Conservation (phyloP, 805 yeast species). For the Candida sithepensis region DNA sequence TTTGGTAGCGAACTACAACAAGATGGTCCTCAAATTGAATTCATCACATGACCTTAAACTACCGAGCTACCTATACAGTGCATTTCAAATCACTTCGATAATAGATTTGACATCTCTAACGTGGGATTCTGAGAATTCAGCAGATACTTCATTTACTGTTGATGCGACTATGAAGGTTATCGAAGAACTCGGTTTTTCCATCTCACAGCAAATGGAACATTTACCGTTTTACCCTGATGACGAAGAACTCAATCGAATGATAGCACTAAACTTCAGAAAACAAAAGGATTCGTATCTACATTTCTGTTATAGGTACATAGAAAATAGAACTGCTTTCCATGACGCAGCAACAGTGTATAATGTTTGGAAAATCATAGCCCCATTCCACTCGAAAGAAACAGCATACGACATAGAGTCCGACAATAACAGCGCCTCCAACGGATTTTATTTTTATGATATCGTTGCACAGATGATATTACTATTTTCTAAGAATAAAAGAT, state of each 20-base stretch:
- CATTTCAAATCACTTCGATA: slow-evolving; percentile 10
- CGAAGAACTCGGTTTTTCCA: slow-evolving; percentile 10
- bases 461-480: slow-evolving; percentile 23
- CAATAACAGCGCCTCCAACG: slow-evolving; percentile 26
- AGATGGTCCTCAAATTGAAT: slow-evolving; percentile 8
- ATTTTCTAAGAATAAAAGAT: slow-evolving; percentile 30
- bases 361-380: slow-evolving; percentile 27
- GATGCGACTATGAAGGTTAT: slow-evolving; percentile 5
- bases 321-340: slow-evolving; percentile 18
- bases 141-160: background rate
- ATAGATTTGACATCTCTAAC: slow-evolving; percentile 7
- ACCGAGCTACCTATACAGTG: slow-evolving; percentile 6
- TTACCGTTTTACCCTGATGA: background rate
- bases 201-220: slow-evolving; percentile 3
- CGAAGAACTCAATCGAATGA: slow-evolving; percentile 6
- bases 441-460: slow-evolving; percentile 27
- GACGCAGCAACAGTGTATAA: slow-evolving; percentile 27
- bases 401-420: slow-evolving; percentile 21
- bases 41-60: slow-evolving; percentile 1
- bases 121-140: background rate
- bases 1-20: slow-evolving; percentile 10
- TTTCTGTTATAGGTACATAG: slow-evolving; percentile 27
- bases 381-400: slow-evolving; percentile 28
- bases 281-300: slow-evolving; percentile 23
- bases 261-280: slow-evolving; percentile 14